These are phyloP conservation scores for Casuarina equisetifolia DNA, from an alignment of 306 rosid species.

Conservation along the genomic window DNA sequence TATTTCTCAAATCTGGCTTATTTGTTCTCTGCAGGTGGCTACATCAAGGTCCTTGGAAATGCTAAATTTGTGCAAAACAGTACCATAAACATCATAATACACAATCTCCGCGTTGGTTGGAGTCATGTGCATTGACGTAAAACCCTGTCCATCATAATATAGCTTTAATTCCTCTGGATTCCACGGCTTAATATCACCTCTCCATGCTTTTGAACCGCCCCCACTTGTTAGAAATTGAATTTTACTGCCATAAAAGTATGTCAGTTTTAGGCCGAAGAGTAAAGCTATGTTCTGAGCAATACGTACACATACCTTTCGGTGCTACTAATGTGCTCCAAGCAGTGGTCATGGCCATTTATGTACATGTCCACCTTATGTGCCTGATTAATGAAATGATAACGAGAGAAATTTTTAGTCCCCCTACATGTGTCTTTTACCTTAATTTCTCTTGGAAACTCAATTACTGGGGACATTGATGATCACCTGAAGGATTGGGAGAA, in stretches of 20 bases:
- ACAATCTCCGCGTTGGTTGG: conserved; percentile 35
- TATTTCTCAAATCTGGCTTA: conserved; percentile 1
- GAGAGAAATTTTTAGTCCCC: no score
- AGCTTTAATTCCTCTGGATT: conserved; percentile 49
- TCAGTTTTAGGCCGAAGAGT: neutral
- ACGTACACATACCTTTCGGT: conserved; percentile 35
- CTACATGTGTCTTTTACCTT: no score
- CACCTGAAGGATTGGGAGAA: conserved; percentile 76
- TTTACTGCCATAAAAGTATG: conserved; percentile 37
- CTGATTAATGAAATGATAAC: conserved; percentile 27
- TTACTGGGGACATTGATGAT: neutral
- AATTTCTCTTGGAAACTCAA: neutral
- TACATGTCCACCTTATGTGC: conserved; percentile 63
- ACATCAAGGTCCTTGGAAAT: conserved; percentile 36
- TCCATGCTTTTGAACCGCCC: conserved; percentile 92
- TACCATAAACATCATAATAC: conserved; percentile 68
- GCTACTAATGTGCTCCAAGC: conserved; percentile 71
- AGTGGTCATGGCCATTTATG: conserved; percentile 87
- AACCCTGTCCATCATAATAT: conserved; percentile 84
- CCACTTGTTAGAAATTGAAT: conserved; percentile 77
- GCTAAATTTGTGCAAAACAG: conserved; percentile 55
- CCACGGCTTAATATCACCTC: conserved; percentile 38
- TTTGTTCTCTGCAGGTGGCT: conserved; percentile 9
- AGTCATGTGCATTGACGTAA: conserved; percentile 69
- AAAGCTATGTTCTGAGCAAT: neutral